Conservation (phyloP, 192 early-diverging fungal species). For the Umbelopsis isabellina region DNA sequence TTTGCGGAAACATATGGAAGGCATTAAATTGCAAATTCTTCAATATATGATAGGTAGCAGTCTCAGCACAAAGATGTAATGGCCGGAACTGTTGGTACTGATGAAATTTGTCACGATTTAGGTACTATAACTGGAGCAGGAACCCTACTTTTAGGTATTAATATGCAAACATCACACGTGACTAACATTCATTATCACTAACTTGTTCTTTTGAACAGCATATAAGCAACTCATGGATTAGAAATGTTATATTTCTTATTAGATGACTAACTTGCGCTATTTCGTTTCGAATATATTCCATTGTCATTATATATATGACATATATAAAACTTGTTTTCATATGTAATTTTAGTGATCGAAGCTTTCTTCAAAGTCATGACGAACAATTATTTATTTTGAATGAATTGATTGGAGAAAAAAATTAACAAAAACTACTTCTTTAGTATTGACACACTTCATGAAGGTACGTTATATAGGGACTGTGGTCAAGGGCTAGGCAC, state of each 20-base stretch:
- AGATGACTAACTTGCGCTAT: too few relatives aligned
- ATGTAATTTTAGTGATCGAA: too few relatives aligned
- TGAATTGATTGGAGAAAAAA: background rate
- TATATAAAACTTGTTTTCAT: too few relatives aligned
- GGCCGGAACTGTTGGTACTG: background rate
- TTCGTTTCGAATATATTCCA: too few relatives aligned
- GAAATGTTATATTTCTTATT: background rate
- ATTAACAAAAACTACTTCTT: background rate
- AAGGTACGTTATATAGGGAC: too few relatives aligned
- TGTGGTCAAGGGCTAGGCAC: too few relatives aligned
- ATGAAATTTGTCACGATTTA: background rate
- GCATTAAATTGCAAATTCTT: constrained; percentile 81
- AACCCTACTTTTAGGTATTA: constrained; percentile 70
- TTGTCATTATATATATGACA: too few relatives aligned
- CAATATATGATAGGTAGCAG: constrained; percentile 74
- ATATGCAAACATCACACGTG: background rate
- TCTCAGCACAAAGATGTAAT: background rate
- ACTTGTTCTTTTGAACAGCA: background rate
- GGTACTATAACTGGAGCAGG: constrained; percentile 83
- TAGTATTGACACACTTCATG: too few relatives aligned
- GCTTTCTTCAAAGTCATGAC: too few relatives aligned
- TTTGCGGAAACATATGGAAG: constrained; percentile 84
- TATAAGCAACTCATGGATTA: constrained; percentile 9
- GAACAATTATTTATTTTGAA: too few relatives aligned
- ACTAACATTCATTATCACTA: too few relatives aligned